Conservation (phyloP, 1,284 basidiomycete genomes). For the Farysia itapuensis region DNA sequence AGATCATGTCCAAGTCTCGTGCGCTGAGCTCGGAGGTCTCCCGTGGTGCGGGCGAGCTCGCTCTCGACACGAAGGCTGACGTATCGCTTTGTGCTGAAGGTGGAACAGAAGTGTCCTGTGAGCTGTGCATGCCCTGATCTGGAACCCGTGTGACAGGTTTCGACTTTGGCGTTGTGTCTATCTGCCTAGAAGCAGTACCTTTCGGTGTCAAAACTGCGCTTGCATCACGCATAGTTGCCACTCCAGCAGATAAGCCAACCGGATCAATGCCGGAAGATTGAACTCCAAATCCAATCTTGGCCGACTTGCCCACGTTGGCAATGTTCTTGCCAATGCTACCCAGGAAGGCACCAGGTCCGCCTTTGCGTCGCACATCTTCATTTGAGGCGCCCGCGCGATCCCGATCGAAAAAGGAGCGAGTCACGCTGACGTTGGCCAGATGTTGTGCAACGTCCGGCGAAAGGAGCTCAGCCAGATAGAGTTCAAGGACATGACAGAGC, state of each 20-base stretch:
- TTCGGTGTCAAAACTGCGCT: not conserved
- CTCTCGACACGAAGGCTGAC: constrained; percentile 22
- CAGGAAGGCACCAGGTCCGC: constrained; percentile 19
- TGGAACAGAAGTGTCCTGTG: constrained; percentile 1
- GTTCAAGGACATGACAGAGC: constrained; percentile 35
- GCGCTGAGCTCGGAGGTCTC: constrained; percentile 21
- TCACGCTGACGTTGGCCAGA: constrained; percentile 12
- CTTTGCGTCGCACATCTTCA: constrained; percentile 17
- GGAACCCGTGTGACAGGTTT: no score
- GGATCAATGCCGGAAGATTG: no score
- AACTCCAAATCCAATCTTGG: constrained; percentile 17
- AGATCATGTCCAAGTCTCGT: constrained; percentile 53
- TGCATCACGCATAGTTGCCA: not conserved
- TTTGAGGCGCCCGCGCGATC: constrained; percentile 42
- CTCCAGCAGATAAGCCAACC: not conserved
- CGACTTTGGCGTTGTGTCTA: no score
- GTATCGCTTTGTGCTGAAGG: constrained; percentile 15
- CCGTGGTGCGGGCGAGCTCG: constrained; percentile 16
- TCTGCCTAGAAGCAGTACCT: not conserved
- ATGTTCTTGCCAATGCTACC: constrained; percentile 45
- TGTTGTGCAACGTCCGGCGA: constrained; percentile 12
- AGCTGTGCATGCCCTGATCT: not conserved
- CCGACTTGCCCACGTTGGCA: constrained; percentile 45
- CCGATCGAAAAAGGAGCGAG: constrained; percentile 50
- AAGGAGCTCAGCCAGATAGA: constrained; percentile 43